Percentiles rank a stretch among this genome's conserved stretches.
These are phyloP conservation scores for Ligustrum vulgare DNA, from an alignment of 257 asterid species.

Conservation along the genomic window DNA sequence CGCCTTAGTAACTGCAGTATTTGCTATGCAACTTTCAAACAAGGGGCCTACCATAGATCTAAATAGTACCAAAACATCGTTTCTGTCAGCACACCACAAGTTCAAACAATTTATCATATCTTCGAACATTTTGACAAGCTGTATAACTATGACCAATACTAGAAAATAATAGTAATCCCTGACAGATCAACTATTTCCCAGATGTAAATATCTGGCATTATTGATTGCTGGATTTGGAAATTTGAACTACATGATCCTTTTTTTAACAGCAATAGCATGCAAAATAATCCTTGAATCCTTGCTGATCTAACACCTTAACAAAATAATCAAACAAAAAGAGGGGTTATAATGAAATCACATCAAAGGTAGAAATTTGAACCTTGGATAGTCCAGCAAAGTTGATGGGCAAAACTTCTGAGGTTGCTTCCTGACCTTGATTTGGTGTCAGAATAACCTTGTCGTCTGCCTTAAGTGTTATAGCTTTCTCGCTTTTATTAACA, in stretches of 20 bases:
- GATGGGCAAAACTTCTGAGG: constrained; percentile 62
- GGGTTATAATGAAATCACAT: background rate
- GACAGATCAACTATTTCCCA: background rate
- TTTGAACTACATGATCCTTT: background rate
- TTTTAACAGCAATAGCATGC: background rate
- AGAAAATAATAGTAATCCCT: background rate
- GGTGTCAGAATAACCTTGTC: constrained; percentile 69
- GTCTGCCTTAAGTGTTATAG: constrained; percentile 63
- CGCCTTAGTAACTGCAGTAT: background rate
- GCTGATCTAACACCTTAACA: background rate
- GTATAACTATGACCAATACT: background rate
- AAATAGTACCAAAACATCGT: background rate
- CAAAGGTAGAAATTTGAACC: constrained; percentile 32
- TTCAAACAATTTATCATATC: background rate
- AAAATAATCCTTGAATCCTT: background rate
- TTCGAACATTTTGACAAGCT: background rate
- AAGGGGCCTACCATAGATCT: background rate
- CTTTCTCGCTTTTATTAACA: constrained; percentile 54
- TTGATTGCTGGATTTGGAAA: background rate
- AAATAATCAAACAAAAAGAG: background rate
- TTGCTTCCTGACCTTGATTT: constrained; percentile 69
- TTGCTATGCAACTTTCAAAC: background rate
- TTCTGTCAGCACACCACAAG: background rate
- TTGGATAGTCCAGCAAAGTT: constrained; percentile 66
- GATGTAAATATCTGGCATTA: background rate